phyloP scores from a whole-genome alignment of 2,329 filamentous ascomycete genomes.

The Penicillium crustosum region DNA sequence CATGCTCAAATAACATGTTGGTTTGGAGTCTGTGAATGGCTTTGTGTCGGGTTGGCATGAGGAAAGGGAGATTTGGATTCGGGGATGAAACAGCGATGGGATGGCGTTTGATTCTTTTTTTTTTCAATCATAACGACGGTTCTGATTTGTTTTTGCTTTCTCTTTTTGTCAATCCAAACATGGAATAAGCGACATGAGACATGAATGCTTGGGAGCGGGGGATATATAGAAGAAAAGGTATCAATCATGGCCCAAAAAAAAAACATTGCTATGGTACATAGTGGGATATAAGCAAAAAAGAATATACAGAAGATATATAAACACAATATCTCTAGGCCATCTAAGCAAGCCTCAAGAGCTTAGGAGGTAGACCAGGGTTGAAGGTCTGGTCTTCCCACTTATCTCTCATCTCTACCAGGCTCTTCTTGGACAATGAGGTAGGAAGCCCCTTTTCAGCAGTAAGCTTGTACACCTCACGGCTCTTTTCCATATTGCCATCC shows the following conservation, averaged over 20 bases:
- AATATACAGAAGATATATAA: neutral
- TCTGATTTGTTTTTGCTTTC: neutral
- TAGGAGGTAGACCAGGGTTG: constrained; percentile 1
- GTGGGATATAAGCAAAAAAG: neutral
- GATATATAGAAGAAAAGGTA: neutral
- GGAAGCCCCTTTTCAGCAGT: constrained; percentile 11
- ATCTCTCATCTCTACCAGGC: constrained; percentile 14
- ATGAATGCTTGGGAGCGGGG: neutral
- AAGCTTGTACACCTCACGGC: constrained; percentile 17
- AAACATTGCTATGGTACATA: neutral
- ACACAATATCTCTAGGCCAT: neutral
- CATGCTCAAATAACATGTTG: neutral
- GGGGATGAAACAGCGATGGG: neutral
- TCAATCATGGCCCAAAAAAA: neutral
- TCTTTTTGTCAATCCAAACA: neutral
- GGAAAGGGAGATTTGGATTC: neutral
- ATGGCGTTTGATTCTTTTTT: neutral
- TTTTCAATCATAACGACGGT: neutral
- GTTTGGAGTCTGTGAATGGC: neutral
- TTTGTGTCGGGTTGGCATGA: neutral
- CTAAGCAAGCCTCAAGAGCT: neutral
- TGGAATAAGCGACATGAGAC: neutral
- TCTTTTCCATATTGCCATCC: constrained; percentile 19
- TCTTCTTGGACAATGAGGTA: constrained; percentile 6
- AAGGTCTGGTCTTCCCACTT: constrained; percentile 25